These are phyloP conservation scores for Amanita rubescens DNA, from an alignment of 768 basidiomycete species.

Conservation along the genomic window DNA sequence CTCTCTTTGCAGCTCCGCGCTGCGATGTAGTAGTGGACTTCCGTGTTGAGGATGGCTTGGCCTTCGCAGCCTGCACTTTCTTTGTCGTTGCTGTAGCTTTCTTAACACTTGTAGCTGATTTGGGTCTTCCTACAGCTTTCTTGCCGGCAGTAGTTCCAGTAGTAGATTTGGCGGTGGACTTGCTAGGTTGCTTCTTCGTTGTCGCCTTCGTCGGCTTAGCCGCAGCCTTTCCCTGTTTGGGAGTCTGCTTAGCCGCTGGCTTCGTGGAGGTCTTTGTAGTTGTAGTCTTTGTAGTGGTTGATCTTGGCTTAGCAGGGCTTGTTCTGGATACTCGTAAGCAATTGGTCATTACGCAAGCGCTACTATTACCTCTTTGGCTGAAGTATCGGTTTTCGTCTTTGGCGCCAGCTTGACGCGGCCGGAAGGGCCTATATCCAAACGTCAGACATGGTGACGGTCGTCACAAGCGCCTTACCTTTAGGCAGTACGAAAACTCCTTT, in stretches of 20 bases:
- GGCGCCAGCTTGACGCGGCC: constrained; percentile 72
- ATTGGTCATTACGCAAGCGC: constrained; percentile 12
- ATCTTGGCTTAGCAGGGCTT: constrained; percentile 32
- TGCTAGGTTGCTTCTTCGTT: constrained; percentile 18
- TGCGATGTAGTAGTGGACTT: constrained; percentile 33
- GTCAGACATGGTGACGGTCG: background rate
- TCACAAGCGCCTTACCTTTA: constrained; percentile 51
- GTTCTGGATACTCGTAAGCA: constrained; percentile 18
- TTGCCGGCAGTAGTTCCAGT: constrained; percentile 12
- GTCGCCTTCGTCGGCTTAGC: constrained; percentile 18
- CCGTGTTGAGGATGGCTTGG: constrained; percentile 24
- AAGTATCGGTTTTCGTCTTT: constrained; percentile 31
- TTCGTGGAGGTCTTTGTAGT: constrained; percentile 14
- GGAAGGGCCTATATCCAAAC: constrained; percentile 38
- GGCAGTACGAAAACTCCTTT: constrained; percentile 81
- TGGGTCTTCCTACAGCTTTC: constrained; percentile 24
- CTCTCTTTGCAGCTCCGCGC: constrained; percentile 35
- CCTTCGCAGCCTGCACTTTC: constrained; percentile 30
- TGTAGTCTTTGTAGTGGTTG: constrained; percentile 21
- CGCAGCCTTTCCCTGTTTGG: constrained; percentile 21
- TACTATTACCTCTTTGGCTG: constrained; percentile 33
- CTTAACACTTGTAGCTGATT: constrained; percentile 24
- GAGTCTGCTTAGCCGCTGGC: constrained; percentile 16
- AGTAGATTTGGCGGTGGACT: constrained; percentile 19
- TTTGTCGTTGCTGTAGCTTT: constrained; percentile 21